Evolutionary conservation across 495 filamentous ascomycete species (phyloP).

Genomic region (Neurospora sp.): DNA sequence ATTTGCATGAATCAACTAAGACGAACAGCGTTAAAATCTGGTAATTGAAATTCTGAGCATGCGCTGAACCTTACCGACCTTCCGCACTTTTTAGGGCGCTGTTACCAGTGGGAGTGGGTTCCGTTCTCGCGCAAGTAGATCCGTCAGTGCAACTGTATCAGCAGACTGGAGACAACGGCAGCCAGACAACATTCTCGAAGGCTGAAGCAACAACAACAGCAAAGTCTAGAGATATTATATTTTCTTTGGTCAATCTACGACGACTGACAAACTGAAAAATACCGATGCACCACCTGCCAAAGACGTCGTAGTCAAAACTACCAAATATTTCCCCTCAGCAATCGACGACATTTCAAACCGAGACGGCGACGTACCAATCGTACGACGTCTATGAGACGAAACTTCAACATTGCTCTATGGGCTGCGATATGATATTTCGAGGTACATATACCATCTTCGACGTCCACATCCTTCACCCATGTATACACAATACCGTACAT

Average conservation of each 20-base stretch:
- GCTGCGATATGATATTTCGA: neutral
- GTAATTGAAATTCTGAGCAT: neutral
- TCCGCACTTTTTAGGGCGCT: neutral
- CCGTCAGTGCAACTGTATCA: neutral
- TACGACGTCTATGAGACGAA: neutral
- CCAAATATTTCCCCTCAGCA: neutral
- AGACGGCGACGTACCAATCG: neutral
- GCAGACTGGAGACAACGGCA: neutral
- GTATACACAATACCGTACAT: neutral
- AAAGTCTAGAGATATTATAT: neutral
- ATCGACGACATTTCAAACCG: neutral
- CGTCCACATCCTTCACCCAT: neutral
- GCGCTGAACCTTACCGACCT: neutral
- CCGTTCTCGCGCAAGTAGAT: neutral
- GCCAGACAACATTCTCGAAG: neutral
- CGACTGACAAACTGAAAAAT: neutral
- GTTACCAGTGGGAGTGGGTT: neutral
- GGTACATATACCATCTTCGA: neutral
- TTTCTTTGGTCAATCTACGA: neutral
- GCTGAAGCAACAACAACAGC: neutral
- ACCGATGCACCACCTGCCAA: neutral
- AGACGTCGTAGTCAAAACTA: neutral
- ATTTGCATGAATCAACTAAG: neutral
- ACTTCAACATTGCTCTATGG: neutral
- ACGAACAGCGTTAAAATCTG: neutral